phyloP scores from a whole-genome alignment of 2,329 filamentous ascomycete genomes.

The Colletotrichum sp. region DNA sequence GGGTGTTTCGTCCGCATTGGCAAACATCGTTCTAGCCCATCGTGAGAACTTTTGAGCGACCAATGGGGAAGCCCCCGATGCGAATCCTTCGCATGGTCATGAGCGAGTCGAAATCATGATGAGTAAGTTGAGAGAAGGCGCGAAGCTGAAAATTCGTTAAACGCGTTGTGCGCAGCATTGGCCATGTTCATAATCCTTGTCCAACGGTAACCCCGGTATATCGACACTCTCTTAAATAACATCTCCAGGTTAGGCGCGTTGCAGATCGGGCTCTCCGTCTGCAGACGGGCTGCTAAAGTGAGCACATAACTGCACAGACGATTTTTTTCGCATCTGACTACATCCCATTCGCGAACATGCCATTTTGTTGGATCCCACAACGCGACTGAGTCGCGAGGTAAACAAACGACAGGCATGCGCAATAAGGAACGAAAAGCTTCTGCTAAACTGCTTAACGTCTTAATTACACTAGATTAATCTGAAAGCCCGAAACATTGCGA shows the following conservation, averaged over 20 bases:
- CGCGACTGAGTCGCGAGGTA: background rate
- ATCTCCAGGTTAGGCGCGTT: background rate
- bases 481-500: background rate
- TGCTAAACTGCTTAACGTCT: background rate
- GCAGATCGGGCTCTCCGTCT: background rate
- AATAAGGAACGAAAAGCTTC: background rate
- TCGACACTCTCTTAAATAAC: background rate
- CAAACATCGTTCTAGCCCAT: background rate
- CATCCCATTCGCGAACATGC: background rate
- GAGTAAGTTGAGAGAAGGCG: background rate
- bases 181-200: background rate
- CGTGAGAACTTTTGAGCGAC: background rate
- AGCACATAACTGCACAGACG: background rate
- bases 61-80: background rate
- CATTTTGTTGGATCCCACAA: background rate
- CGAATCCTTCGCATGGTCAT: background rate
- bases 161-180: background rate
- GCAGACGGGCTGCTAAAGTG: background rate
- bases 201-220: background rate
- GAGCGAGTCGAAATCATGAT: background rate
- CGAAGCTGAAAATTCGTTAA: rapidly evolving
- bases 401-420: background rate
- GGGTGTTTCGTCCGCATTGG: background rate
- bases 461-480: background rate
- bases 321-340: background rate